Evolutionary conservation across 2,329 filamentous ascomycete species (phyloP), one percentile per base, ranked within the genome.

Genomic region (Drechslerella stenobrocha): DNA sequence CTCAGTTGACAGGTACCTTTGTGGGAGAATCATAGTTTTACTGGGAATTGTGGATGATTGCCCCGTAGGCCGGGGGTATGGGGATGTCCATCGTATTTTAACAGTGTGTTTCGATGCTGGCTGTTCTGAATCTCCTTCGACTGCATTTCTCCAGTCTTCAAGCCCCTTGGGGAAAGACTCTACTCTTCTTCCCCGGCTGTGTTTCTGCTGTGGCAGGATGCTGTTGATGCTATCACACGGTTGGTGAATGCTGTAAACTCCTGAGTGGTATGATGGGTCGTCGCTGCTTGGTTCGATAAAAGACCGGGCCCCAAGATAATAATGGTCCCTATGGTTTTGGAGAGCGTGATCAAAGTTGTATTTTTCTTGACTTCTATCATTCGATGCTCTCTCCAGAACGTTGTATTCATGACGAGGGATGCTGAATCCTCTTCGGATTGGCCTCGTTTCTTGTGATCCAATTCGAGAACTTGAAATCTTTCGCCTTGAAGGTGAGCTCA

Each of bases 201-300:
- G 15, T 7, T 47, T 67, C 23, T 60, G 55, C 13, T 47, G 50
- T 2, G 63, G 63, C 6, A 67, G 48, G n/a, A 56, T 56, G 15
- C 60, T 50, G 20, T 60, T 67, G 42, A 67, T 67, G 24, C 55
- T 60, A 22, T 67, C 63, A 35, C 63, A 67, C 1, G 60, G 37
- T 15, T 67, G 55, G n/a, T 60, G 50, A 18, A 67, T 55, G 35
- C 63, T 67, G 28, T 67, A 67, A 32, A 67, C 55, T 20, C 60
- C 63, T 1, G 63, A 60, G n/a, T 55, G 63, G 28, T 67, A 67
- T 5, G 63, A 53, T 24, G 63, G 55, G 23, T 56, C 60, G 34
- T 67, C 63, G 23, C 50, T 60, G 24, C 55, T 67, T 3, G 60
- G 50, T 30, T 67, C 63, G 18, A 67, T 67, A 20, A 67, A 67